Conservation (phyloP, 768 basidiomycete species). For the Mycena amicta region DNA sequence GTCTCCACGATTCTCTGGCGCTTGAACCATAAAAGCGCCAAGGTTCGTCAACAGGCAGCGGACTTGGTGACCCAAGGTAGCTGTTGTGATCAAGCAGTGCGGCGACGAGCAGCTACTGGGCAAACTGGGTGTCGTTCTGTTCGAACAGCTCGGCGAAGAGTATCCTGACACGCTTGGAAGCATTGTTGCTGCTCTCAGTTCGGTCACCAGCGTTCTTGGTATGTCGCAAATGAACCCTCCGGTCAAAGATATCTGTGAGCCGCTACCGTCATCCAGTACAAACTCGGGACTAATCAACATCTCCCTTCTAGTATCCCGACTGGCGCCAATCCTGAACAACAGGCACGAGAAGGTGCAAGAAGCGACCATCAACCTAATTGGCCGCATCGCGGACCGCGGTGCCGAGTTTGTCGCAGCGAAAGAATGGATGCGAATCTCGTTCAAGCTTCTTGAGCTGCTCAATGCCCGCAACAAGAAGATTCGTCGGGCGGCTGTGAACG, state of each 20-base stretch:
- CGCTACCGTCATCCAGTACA: not conserved
- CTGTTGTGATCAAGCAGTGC: constrained; percentile 97
- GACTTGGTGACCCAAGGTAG: constrained; percentile 88
- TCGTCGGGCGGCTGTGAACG: constrained; percentile 97
- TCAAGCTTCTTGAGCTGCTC: constrained; percentile 92
- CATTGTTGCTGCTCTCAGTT: constrained; percentile 97
- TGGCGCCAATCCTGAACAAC: constrained; percentile 98
- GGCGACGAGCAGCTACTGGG: constrained; percentile 94
- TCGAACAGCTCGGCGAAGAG: constrained; percentile 98
- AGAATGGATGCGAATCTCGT: constrained; percentile 99
- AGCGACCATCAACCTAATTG: constrained; percentile 98
- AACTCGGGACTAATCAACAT: constrained; percentile 1
- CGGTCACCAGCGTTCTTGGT: constrained; percentile 97
- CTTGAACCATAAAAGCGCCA: constrained; percentile 98
- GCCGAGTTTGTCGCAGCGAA: constrained; percentile 97
- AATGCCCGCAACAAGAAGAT: constrained; percentile 99
- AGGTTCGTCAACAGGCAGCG: constrained; percentile 97
- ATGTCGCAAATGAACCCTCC: constrained; percentile 99
- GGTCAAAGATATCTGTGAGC: constrained; percentile 96
- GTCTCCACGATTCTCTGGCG: constrained; percentile 99
- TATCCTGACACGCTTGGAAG: constrained; percentile 99
- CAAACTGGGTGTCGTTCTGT: constrained; percentile 94
- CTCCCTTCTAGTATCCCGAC: constrained; percentile 71
- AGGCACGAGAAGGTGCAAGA: constrained; percentile 99
- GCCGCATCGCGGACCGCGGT: constrained; percentile 97